Base-by-base conservation (phyloP, 1,284 basidiomycete genomes). In the Anthracocystis panici-leucophaei region DNA sequence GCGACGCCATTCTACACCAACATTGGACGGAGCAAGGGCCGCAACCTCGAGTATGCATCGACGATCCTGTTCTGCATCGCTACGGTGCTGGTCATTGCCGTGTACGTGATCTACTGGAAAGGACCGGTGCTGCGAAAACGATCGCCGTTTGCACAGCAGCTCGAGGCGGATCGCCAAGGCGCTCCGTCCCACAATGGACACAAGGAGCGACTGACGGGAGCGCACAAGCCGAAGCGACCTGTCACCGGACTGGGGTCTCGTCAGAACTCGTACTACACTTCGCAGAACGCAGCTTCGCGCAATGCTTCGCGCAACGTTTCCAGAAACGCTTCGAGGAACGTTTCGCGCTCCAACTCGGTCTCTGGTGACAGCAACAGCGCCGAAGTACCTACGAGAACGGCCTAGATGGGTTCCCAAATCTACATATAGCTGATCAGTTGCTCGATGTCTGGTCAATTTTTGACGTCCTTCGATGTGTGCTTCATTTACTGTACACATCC, bases 21-120 rank as follows among this genome's bases (percentile, higher is more conserved):
- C 52, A 77, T 85, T 33, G 75, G 81, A 51, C 60, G 68, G 31
- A 80, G 86, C 45, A 74, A 83, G 21, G 75, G 81, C 8, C 62
- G 61, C 3, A 85, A 74, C 40, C 52, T 74, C 8, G 71, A 86
- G 72, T 87, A 85, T 77, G 86, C 86, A 0, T 82, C 83, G n/a
- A 87, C 87, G 3, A 84, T 88, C 44, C 75, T 88, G 18, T 85
- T 81, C 55, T 83, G 82, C 77, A 73, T 88, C 54, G 86, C 85
- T 1, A 57, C 83, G 1, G 42, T 87, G 46, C 81, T 87, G 38
- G 82, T 83, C 3, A 78, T 86, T 23, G 86, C 87, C 2, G 84
- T 87, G 38, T 87, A 85, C 66, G 74, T 87, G 40, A 86, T 87
- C 80, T 87, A 87, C 72, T 85, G 72, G 72, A 81, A 87, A 38